Conservation (phyloP, 495 filamentous ascomycete genomes). For the Xylaria cubensis region DNA sequence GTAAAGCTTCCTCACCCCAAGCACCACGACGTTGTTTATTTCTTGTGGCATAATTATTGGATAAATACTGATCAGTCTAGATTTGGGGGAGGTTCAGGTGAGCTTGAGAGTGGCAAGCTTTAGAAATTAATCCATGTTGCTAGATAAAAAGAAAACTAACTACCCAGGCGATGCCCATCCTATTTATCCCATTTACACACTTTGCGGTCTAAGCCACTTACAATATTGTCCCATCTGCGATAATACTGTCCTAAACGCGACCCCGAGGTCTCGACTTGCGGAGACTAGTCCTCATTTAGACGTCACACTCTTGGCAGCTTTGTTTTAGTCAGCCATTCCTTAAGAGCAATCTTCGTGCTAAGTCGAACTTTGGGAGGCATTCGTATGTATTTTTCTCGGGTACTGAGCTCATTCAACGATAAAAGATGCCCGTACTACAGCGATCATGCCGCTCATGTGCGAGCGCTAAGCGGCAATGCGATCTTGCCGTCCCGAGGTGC, state of each 20-base stretch:
- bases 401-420: neutral
- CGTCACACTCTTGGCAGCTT: neutral
- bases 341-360: neutral
- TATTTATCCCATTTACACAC: neutral
- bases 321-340: neutral
- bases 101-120: neutral
- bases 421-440: neutral
- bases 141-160: neutral
- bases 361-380: neutral
- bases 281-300: conserved; percentile 14
- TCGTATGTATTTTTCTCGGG: neutral
- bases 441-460: neutral
- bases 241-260: neutral
- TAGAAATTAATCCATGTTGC: neutral
- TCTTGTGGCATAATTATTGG: neutral
- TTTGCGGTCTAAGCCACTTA: neutral
- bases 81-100: neutral
- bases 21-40: neutral
- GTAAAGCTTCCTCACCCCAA: neutral
- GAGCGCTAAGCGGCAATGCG: conserved; percentile 1
- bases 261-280: neutral
- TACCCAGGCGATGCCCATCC: neutral
- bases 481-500: neutral
- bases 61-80: neutral
- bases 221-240: neutral